Base-by-base conservation (phyloP, 73 alveolate species). In the Breviolum minutum region DNA sequence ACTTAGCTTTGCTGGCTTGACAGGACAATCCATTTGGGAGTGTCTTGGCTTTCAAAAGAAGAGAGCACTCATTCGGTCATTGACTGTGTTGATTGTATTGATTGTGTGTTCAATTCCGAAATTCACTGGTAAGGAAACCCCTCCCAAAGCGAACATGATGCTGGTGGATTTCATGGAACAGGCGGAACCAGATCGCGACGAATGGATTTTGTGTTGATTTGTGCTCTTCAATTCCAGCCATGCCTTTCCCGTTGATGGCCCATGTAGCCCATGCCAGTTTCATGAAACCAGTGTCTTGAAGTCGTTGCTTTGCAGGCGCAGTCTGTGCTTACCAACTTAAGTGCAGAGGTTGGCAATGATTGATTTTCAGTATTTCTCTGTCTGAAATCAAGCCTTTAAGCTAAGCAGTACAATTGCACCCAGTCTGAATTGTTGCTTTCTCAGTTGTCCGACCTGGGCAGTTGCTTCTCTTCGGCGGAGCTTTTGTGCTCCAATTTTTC, bases 401-500 rank as follows among this genome's bases (percentile, higher is more conserved):
- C 54, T 40, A 40, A 40, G 54, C 0, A 40, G 54, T 40, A 40
- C 5, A 40, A 40, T 40, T 40, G 54, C 54, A 40, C 54, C 54
- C 54, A 40, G 77, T n/a, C 6, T 0, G 24, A 22, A 85, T 9
- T 7, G 11, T 54, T 16, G 0, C 20, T 40, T 40, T 40, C 54
- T 40, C 7, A 26, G 20, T 8, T 48, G 48, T 22, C n/a, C 63
- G 8, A 6, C 17, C 74, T 63, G 76, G n/a, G 61, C 98, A 92
- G 98, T 68, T 92, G 84, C 90, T 92, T 62, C 98, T 92, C 82
- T 73, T 92, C n/a, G 98, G 98, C 29, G 98, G 91, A 61, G 98
- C 98, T 11, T 92, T 92, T 80, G 30, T 92, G 64, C 98, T 92
- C 74, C 98, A 92, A 26, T 92, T 92, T 64, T 74, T 92, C 90